phyloP scores from a whole-genome alignment of 2,329 filamentous ascomycete genomes.

The Epicoccum nigrum region DNA sequence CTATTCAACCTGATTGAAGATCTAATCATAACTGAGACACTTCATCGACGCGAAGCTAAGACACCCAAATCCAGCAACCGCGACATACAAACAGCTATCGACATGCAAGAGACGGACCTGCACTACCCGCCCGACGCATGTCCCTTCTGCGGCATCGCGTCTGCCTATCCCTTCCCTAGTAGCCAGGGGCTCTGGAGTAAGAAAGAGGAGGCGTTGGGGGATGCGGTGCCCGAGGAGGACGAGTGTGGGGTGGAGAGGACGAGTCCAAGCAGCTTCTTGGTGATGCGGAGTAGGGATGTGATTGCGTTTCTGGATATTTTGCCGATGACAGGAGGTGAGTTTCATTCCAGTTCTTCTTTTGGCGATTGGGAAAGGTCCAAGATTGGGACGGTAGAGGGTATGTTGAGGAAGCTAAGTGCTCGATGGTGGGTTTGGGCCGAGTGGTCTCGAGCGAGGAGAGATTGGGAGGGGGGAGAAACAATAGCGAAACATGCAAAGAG shows the following conservation, averaged over 20 bases:
- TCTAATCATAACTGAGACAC: no score
- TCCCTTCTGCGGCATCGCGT: conserved; percentile 65
- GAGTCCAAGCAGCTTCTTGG: conserved; percentile 59
- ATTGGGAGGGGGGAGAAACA: neutral
- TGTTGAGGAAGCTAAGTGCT: no score
- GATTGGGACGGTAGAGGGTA: neutral
- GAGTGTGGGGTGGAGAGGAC: conserved; percentile 38
- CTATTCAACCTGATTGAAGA: no score
- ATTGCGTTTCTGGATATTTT: conserved; percentile 93
- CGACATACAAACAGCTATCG: neutral
- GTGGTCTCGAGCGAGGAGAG: neutral
- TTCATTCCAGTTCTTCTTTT: neutral
- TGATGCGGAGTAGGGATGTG: conserved; percentile 77
- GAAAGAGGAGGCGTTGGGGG: conserved; percentile 17
- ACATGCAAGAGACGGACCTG: conserved; percentile 40
- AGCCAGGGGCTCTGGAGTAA: conserved; percentile 12
- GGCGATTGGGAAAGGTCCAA: neutral
- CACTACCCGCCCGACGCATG: conserved; percentile 55
- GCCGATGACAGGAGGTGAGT: conserved; percentile 73
- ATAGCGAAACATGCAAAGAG: no score
- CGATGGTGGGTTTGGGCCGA: no score
- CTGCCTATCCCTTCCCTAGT: conserved; percentile 51
- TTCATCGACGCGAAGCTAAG: no score
- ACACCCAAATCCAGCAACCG: no score
- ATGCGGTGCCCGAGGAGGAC: conserved; percentile 34